These are phyloP conservation scores for Fusarium tricinctum DNA, from an alignment of 2,329 filamentous ascomycete species.

Conservation along the genomic window DNA sequence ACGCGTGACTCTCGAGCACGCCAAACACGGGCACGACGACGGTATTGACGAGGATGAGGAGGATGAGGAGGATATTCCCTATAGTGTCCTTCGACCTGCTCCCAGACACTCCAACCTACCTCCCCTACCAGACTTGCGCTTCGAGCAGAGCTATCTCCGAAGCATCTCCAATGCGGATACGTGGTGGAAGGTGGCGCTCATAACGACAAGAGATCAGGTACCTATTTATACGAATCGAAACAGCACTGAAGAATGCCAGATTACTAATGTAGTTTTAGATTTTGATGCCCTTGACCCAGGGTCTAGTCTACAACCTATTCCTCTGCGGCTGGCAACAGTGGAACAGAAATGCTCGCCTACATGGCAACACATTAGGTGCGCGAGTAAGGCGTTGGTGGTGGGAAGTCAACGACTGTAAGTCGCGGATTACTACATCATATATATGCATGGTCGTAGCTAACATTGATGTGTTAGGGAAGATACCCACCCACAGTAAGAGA, in stretches of 20 bases:
- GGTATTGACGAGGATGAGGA: conserved; percentile 61
- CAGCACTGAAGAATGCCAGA: no score
- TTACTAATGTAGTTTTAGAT: conserved; percentile 65
- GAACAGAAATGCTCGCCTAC: conserved; percentile 84
- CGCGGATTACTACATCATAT: not conserved
- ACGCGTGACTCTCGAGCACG: conserved; percentile 47
- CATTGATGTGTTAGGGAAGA: conserved; percentile 64
- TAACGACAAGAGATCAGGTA: conserved; percentile 92
- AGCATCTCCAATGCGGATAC: conserved; percentile 85
- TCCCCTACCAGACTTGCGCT: conserved; percentile 88
- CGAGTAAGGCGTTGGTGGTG: conserved; percentile 94
- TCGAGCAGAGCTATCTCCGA: conserved; percentile 97
- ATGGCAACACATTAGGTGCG: conserved; percentile 82
- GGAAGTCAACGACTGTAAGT: conserved; percentile 81
- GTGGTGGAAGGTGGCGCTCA: conserved; percentile 83
- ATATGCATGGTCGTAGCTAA: conserved; percentile 7
- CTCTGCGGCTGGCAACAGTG: conserved; percentile 91
- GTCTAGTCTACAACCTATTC: conserved; percentile 87
- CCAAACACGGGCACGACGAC: conserved; percentile 43
- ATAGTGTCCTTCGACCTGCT: conserved; percentile 72
- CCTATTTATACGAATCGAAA: conserved; percentile 24
- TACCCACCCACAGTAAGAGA: conserved; percentile 62
- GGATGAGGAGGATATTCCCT: conserved; percentile 73
- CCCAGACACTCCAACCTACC: conserved; percentile 64
- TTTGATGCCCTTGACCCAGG: conserved; percentile 88